phyloP scores from a whole-genome alignment of 768 basidiomycete species.

The Pilatotrama ljubarskyi region DNA sequence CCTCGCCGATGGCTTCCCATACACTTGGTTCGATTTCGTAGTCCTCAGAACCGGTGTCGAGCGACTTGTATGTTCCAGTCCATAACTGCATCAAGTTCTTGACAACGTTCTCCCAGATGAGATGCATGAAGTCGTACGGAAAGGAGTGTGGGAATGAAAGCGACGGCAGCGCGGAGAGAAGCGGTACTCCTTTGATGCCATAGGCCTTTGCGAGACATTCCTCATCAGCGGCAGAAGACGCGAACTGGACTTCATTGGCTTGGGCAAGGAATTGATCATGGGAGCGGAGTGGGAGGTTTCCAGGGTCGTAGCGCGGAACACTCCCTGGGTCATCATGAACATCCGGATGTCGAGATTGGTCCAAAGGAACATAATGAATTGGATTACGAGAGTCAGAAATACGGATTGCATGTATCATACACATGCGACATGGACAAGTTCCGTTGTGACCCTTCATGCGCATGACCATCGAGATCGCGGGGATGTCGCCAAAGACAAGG shows the following conservation, averaged over 20 bases:
- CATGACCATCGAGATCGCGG: conserved; percentile 25
- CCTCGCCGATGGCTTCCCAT: conserved; percentile 45
- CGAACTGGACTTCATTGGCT: conserved; percentile 15
- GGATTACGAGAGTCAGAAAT: conserved; percentile 6
- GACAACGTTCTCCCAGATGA: conserved; percentile 46
- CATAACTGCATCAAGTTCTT: conserved; percentile 42
- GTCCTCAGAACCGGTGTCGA: conserved; percentile 32
- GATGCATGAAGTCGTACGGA: conserved; percentile 53
- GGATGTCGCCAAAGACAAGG: conserved; percentile 27
- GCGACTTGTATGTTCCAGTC: conserved; percentile 41
- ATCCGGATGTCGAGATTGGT: neutral
- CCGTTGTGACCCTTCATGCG: conserved; percentile 30
- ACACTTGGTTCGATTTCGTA: conserved; percentile 32
- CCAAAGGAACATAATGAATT: conserved; percentile 20
- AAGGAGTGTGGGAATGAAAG: conserved; percentile 41
- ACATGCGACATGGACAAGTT: conserved; percentile 25
- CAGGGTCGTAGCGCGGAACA: conserved; percentile 37
- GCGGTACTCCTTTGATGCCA: conserved; percentile 29
- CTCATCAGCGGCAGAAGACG: neutral
- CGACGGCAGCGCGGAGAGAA: conserved; percentile 34
- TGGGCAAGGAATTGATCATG: conserved; percentile 46
- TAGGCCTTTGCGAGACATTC: conserved; percentile 22
- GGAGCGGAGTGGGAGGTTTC: conserved; percentile 41
- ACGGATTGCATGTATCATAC: conserved; percentile 24
- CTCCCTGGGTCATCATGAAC: neutral